Evolutionary conservation across 306 rosid species (phyloP).

Genomic region (Trichosanthes truncata): DNA sequence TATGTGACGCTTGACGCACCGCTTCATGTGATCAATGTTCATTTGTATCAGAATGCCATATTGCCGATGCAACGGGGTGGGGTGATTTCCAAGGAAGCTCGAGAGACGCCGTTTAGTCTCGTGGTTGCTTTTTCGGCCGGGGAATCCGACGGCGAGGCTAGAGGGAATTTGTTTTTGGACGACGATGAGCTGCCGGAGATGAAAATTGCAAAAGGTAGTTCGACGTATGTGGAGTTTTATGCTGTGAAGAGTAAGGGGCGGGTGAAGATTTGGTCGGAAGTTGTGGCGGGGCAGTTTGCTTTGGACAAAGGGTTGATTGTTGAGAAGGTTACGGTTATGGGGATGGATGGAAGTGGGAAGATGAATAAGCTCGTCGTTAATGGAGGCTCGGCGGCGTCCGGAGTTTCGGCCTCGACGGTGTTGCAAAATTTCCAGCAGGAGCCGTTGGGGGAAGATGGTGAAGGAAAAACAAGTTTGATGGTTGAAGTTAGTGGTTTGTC

Average conservation of each 20-base stretch:
- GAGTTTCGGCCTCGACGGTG: constrained; percentile 22
- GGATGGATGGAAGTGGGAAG: constrained; percentile 42
- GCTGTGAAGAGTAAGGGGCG: constrained; percentile 41
- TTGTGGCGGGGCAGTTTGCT: constrained; percentile 71
- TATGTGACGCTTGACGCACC: constrained; percentile 73
- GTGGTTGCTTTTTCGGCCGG: constrained; percentile 62
- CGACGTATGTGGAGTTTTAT: constrained; percentile 54
- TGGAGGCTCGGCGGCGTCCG: constrained; percentile 27
- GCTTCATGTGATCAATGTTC: constrained; percentile 73
- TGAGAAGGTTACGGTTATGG: constrained; percentile 56
- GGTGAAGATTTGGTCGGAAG: constrained; percentile 80
- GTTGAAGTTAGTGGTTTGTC: constrained; percentile 57
- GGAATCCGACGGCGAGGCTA: constrained; percentile 46
- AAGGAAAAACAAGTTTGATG: constrained; percentile 28
- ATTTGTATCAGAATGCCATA: constrained; percentile 70
- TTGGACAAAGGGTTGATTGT: constrained; percentile 51
- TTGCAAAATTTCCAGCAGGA: constrained; percentile 31
- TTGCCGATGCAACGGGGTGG: constrained; percentile 92
- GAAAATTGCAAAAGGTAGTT: constrained; percentile 56
- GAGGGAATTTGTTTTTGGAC: constrained; percentile 63
- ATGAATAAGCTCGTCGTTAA: constrained; percentile 40
- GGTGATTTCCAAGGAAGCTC: constrained; percentile 60
- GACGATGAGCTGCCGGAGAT: constrained; percentile 73
- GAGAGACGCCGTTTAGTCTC: constrained; percentile 68
- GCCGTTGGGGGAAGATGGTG: constrained; percentile 25